Percentiles rank a stretch among this genome's conserved stretches.
Evolutionary conservation across 768 basidiomycete genomes (phyloP).

Genomic region (Sporobolomyces pararoseus): DNA sequence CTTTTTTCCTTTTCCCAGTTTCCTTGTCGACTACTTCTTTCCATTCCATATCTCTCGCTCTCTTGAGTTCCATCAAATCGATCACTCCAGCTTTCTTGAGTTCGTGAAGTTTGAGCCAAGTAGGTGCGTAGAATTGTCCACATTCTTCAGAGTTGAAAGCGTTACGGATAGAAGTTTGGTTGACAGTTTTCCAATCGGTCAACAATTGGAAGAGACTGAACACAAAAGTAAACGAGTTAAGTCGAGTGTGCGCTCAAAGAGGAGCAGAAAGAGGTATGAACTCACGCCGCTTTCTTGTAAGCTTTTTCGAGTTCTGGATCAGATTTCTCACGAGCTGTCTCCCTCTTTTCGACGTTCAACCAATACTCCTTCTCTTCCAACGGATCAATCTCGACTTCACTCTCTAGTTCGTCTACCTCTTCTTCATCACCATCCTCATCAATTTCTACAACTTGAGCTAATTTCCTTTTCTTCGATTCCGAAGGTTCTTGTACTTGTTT

Average conservation of each 20-base stretch:
- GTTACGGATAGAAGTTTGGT: background rate
- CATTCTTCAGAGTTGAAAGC: background rate
- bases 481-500: background rate
- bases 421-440: background rate
- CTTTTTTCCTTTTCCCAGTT: background rate
- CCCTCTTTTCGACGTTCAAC: background rate
- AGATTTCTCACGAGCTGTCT: background rate
- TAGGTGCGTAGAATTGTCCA: background rate
- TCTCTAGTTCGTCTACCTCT: slow-evolving; percentile 5
- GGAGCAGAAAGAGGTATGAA: background rate
- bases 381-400: background rate
- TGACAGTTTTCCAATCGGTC: background rate
- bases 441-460: too few relatives aligned
- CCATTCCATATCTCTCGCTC: background rate
- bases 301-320: background rate
- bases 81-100: background rate
- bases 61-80: background rate
- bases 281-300: slow-evolving; percentile 4
- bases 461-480: slow-evolving; percentile 11
- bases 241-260: background rate
- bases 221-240: background rate
- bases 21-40: background rate
- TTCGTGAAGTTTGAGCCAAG: background rate
- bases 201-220: background rate
- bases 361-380: background rate